Percentiles rank a stretch among this genome's conserved stretches.
Evolutionary conservation across 1,139 yeast genomes (phyloP).

Genomic region (Eremothecium coryli): DNA sequence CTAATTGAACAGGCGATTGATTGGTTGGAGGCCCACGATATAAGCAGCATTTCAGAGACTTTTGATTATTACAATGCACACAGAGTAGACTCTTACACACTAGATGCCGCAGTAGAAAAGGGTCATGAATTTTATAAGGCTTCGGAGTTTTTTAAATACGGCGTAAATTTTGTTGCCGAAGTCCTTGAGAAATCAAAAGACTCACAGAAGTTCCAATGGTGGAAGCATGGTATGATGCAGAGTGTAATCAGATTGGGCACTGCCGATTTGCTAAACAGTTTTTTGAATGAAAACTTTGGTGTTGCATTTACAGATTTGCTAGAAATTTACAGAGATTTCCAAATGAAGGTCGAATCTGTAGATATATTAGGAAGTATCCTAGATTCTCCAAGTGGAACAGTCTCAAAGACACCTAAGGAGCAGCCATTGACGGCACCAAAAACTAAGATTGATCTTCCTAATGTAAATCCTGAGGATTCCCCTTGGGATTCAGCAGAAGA

Average conservation of each 20-base stretch:
- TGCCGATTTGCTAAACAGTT: constrained; percentile 1
- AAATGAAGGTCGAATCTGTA: not conserved
- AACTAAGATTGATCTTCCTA: not conserved
- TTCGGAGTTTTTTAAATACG: constrained; percentile 3
- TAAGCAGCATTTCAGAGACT: constrained; percentile 3
- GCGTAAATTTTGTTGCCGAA: constrained; percentile 3
- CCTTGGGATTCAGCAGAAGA: constrained; percentile 2
- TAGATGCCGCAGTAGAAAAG: not conserved
- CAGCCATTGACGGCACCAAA: constrained; percentile 3
- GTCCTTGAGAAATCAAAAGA: constrained; percentile 3
- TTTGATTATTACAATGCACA: constrained; percentile 4
- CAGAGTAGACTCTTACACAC: constrained; percentile 1
- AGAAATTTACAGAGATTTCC: constrained; percentile 3
- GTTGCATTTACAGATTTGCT: not conserved
- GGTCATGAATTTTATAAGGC: constrained; percentile 3
- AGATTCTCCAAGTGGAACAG: constrained; percentile 1
- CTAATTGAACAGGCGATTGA: constrained; percentile 3
- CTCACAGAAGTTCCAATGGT: constrained; percentile 5
- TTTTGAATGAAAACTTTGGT: constrained; percentile 3
- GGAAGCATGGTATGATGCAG: constrained; percentile 4
- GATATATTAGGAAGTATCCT: constrained; percentile 1
- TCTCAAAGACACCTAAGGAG: not conserved
- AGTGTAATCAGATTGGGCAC: constrained; percentile 4
- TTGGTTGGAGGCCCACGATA: constrained; percentile 4
- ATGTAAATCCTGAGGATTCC: not conserved